Base-by-base conservation (phyloP, 2,329 filamentous ascomycete species). In the Aspergillus costaricaensis region DNA sequence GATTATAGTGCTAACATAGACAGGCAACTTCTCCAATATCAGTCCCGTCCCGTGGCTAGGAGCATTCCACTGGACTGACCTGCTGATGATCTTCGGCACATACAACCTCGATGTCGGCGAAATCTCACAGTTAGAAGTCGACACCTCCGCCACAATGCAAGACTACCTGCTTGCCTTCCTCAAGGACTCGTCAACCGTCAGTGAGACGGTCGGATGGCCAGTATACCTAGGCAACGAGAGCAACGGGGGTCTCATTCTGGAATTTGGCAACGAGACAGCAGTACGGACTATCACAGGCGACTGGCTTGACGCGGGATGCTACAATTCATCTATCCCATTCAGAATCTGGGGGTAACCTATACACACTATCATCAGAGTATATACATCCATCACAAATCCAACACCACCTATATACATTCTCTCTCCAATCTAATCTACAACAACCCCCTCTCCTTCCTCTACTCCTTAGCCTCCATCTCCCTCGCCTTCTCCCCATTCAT, bases 41-140 rank as follows among this genome's bases (percentile, higher is more conserved):
- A 70, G 72, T 14, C 74, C 74, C 0, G 67, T 68, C 25, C 60
- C 69, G 1, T 81, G 78, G 76, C 70, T 80, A 47, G 78, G 79
- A 9, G 78, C 78, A 1, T 81, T 77, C 55, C 79, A 81, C 58
- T 71, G 69, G 43, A 67, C 68, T 4, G 68, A 70, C 55, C 55
- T 69, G 7, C 47, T 65, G 2, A 66, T 69, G 57, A 62, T 66
- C 25, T 68, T 69, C 25, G 68, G 66, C 12, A 62, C 62, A 2
- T 63, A 66, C 36, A 49, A 58, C 9, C 47, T 65, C 21, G 57
- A 62, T 30, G 30, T 61, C 5, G 62, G 52, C 7, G 52, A 44
- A 14, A 41, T 55, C 21, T 17, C 62, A n/a, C 23, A 62, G 5
- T 48, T 69, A 3, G 69, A 70, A 48, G 47, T 61, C 4, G 61